Evolutionary conservation across 1,139 yeast species (phyloP).

Genomic region (Debaryomyces singareniensis): DNA sequence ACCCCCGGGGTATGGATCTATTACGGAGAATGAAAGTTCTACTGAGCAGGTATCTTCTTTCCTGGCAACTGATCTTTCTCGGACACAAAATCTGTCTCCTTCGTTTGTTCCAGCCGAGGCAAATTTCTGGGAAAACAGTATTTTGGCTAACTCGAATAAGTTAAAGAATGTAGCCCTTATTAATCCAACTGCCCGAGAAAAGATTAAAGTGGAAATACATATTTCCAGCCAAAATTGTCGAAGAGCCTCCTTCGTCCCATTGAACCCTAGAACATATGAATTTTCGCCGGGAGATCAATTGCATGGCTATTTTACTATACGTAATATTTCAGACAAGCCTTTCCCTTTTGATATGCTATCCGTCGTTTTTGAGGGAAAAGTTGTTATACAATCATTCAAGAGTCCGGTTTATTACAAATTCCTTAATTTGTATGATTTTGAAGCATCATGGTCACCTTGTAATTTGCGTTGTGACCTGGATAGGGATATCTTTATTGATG

Average conservation of each 20-base stretch:
- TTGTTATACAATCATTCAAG: slow-evolving; percentile 23
- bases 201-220: slow-evolving; percentile 25
- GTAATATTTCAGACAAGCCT: slow-evolving; percentile 16
- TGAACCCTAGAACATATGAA: slow-evolving; percentile 19
- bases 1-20: slow-evolving; percentile 38
- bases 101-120: slow-evolving; percentile 24
- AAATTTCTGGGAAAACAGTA: slow-evolving; percentile 42
- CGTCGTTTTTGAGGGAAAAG: slow-evolving; percentile 27
- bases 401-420: slow-evolving; percentile 24
- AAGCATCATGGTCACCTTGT: slow-evolving; percentile 44
- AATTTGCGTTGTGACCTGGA: slow-evolving; percentile 44
- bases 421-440: slow-evolving; percentile 39
- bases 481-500: slow-evolving; percentile 36
- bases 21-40: background rate
- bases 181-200: slow-evolving; percentile 18
- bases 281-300: slow-evolving; percentile 29
- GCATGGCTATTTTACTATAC: slow-evolving; percentile 28
- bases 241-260: slow-evolving; percentile 28
- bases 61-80: slow-evolving; percentile 9
- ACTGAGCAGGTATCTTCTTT: slow-evolving; percentile 7
- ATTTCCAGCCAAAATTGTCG: slow-evolving; percentile 38
- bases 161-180: slow-evolving; percentile 28
- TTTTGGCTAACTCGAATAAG: slow-evolving; percentile 38
- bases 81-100: slow-evolving; percentile 12
- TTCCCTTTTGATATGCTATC: slow-evolving; percentile 31